A percentile compares a stretch with the other conserved stretches of the same genome.
phyloP scores from a whole-genome alignment of 2,329 filamentous ascomycete species.

The Scedosporium apiospermum region DNA sequence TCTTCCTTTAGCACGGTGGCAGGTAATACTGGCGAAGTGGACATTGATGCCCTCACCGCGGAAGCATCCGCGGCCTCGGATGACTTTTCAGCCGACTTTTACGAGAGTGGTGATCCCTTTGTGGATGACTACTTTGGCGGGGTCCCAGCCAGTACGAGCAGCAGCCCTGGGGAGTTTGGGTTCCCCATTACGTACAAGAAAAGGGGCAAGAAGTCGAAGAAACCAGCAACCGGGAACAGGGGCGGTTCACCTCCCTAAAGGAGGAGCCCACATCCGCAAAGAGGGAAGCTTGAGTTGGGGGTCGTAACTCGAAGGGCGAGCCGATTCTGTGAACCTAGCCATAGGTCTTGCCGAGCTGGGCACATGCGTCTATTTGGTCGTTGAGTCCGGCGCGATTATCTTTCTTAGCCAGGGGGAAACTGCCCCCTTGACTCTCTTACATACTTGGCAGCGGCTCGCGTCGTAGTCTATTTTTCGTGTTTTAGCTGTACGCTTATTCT shows the following conservation, averaged over 20 bases:
- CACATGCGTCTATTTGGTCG: too few species aligned
- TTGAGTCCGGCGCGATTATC: too few species aligned
- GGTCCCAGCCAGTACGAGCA: conserved; percentile 54
- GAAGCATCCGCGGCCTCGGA: conserved; percentile 26
- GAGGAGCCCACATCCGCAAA: background rate
- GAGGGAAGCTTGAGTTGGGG: too few species aligned
- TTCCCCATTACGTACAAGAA: conserved; percentile 30
- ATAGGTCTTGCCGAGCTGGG: too few species aligned
- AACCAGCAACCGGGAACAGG: background rate
- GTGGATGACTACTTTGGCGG: conserved; percentile 45
- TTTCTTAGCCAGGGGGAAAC: too few species aligned
- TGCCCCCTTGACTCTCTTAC: too few species aligned
- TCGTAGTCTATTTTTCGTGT: too few species aligned
- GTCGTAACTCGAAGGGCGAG: too few species aligned
- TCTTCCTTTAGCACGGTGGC: conserved; percentile 32
- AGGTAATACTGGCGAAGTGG: conserved; percentile 43
- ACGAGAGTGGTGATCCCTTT: conserved; percentile 3
- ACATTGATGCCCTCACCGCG: conserved; percentile 38
- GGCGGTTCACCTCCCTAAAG: background rate
- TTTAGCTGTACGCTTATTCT: too few species aligned
- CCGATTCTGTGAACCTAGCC: too few species aligned
- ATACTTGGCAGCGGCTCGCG: too few species aligned
- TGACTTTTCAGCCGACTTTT: conserved; percentile 12
- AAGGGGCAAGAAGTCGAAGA: conserved; percentile 7
- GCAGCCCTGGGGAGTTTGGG: conserved; percentile 39